Percentiles rank a stretch among this genome's conserved stretches.
Conservation (phyloP, 2,329 filamentous ascomycete species). For the Aspergillus tubingensis region DNA sequence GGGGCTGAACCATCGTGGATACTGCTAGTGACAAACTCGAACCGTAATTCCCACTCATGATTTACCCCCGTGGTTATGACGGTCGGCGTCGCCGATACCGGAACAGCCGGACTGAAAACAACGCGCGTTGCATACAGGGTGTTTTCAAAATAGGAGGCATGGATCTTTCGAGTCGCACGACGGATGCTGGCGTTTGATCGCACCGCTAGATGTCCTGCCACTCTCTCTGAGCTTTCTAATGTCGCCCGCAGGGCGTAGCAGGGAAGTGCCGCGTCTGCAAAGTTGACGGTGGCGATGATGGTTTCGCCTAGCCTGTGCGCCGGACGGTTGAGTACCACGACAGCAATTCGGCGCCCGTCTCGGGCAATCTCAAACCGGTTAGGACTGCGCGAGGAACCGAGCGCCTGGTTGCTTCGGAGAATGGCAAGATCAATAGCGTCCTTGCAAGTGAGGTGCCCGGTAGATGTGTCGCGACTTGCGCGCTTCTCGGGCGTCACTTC, state of each 20-base stretch:
- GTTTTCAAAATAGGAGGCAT: conserved; percentile 77
- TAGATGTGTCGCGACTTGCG: conserved; percentile 52
- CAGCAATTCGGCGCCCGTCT: conserved; percentile 86
- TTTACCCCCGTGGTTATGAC: conserved; percentile 88
- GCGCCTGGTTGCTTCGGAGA: conserved; percentile 72
- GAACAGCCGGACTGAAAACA: conserved; percentile 81
- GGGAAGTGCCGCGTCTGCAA: conserved; percentile 72
- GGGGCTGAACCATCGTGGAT: conserved; percentile 39
- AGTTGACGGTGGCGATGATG: conserved; percentile 81
- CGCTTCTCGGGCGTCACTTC: conserved; percentile 71
- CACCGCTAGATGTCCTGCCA: conserved; percentile 77
- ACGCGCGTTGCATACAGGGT: conserved; percentile 77
- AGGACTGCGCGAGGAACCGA: conserved; percentile 72
- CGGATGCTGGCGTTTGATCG: conserved; percentile 83
- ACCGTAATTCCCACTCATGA: conserved; percentile 82
- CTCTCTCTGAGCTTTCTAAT: conserved; percentile 82
- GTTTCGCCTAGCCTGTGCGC: conserved; percentile 88
- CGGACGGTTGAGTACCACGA: conserved; percentile 83
- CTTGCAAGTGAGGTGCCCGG: conserved; percentile 65
- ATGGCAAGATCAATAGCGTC: conserved; percentile 91
- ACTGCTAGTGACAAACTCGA: conserved; percentile 87
- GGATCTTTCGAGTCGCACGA: conserved; percentile 79
- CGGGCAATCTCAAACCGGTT: conserved; percentile 95
- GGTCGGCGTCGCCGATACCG: conserved; percentile 79
- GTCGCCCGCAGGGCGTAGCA: conserved; percentile 84